These are phyloP conservation scores for Wilhelminamyces savonicus DNA, from an alignment of 805 yeast genomes.

Conservation along the genomic window DNA sequence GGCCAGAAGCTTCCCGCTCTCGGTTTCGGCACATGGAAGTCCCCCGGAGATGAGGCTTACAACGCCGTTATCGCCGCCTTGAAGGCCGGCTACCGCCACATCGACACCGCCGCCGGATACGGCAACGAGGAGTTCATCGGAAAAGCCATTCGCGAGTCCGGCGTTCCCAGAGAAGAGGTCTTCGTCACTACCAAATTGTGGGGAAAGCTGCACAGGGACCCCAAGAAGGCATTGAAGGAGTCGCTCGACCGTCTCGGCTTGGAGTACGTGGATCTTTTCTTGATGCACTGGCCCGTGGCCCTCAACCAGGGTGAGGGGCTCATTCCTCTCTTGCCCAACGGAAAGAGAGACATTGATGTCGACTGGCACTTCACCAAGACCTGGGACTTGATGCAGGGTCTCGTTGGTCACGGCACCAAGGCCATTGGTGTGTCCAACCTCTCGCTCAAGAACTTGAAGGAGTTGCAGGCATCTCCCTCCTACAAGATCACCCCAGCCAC, in stretches of 20 bases:
- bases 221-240: constrained; percentile 46
- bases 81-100: constrained; percentile 65
- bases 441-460: constrained; percentile 45
- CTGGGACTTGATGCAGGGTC: constrained; percentile 57
- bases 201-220: constrained; percentile 47
- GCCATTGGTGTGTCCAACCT: constrained; percentile 79
- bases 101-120: constrained; percentile 71
- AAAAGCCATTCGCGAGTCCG: constrained; percentile 45
- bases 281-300: constrained; percentile 80
- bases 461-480: constrained; percentile 42
- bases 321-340: constrained; percentile 30
- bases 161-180: constrained; percentile 57
- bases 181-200: constrained; percentile 71
- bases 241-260: constrained; percentile 59
- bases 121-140: constrained; percentile 64
- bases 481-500: constrained; percentile 56
- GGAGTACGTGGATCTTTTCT: constrained; percentile 72
- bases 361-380: constrained; percentile 45
- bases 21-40: constrained; percentile 73
- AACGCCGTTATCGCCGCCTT: constrained; percentile 56
- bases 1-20: constrained; percentile 60
- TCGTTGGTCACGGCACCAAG: constrained; percentile 41
- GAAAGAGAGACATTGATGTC: constrained; percentile 25
- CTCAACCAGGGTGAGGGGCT: constrained; percentile 26
- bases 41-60: constrained; percentile 48